Conservation (phyloP, 257 asterid species). For the Solanum sparsipilum region DNA sequence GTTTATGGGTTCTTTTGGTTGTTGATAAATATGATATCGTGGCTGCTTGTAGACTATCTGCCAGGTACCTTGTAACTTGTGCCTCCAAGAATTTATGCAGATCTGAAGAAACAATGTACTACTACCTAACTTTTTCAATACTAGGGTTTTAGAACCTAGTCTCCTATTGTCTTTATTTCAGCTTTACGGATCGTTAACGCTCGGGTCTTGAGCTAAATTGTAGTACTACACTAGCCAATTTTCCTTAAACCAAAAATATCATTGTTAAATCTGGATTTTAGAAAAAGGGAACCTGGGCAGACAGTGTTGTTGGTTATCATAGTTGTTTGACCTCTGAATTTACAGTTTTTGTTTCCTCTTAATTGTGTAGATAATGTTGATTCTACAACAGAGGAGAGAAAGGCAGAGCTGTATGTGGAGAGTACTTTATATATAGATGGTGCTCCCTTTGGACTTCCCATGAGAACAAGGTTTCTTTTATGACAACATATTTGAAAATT, state of each 20-base stretch:
- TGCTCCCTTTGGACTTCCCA: constrained; percentile 95
- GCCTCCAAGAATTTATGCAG: neutral
- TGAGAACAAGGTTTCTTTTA: constrained; percentile 70
- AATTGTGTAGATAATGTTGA: constrained; percentile 46
- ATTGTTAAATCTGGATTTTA: neutral
- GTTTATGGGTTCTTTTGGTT: neutral
- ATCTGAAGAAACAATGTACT: neutral
- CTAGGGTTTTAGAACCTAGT: neutral
- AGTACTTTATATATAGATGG: constrained; percentile 81
- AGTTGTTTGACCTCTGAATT: constrained; percentile 2
- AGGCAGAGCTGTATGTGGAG: constrained; percentile 78
- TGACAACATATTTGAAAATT: neutral
- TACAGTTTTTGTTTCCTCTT: neutral
- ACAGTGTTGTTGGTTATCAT: neutral
- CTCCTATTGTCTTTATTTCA: neutral
- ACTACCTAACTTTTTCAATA: neutral
- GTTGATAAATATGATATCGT: neutral
- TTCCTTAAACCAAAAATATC: neutral
- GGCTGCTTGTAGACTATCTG: neutral
- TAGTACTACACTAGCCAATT: neutral
- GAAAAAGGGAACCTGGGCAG: neutral
- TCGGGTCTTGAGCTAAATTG: neutral
- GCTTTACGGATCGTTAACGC: neutral
- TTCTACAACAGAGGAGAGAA: constrained; percentile 47
- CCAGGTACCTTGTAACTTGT: neutral